phyloP scores from a whole-genome alignment of 169 alveolate species.

The Plasmodium cynomolgi region DNA sequence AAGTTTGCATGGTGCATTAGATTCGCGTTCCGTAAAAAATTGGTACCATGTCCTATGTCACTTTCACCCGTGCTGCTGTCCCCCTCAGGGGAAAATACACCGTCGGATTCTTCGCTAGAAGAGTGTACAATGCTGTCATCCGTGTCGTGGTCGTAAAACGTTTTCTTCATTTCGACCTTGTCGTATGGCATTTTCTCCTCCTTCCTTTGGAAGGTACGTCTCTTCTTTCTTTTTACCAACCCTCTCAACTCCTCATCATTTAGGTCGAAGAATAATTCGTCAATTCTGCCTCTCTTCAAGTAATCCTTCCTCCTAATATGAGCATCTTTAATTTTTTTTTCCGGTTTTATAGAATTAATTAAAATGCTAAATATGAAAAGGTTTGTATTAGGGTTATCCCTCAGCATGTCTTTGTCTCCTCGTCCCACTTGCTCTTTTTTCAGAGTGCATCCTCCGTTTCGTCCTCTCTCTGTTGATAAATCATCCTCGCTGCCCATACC shows the following conservation, averaged over 20 bases:
- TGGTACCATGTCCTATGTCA: background rate
- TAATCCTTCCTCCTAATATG: conserved; percentile 14
- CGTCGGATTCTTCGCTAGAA: background rate
- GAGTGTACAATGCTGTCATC: conserved; percentile 62
- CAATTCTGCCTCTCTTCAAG: conserved; percentile 23
- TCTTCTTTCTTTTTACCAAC: background rate
- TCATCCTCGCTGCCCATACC: background rate
- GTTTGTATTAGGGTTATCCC: conserved; percentile 2
- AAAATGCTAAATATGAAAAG: conserved; percentile 37
- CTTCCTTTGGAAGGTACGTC: background rate
- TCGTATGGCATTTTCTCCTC: background rate
- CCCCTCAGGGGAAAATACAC: background rate
- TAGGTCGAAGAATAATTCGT: conserved; percentile 3
- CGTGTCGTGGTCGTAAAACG: conserved; percentile 15
- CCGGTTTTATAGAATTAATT: conserved; percentile 69
- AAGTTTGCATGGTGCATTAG: background rate
- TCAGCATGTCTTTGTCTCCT: background rate
- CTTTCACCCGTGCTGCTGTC: background rate
- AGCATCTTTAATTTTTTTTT: conserved; percentile 12
- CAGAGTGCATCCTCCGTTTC: background rate
- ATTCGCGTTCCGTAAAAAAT: background rate
- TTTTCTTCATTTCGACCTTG: conserved; percentile 4
- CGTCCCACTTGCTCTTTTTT: background rate
- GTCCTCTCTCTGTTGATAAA: background rate
- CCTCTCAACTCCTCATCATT: conserved; percentile 34